Percentiles rank a stretch among this genome's conserved stretches.
Evolutionary conservation across 2,329 filamentous ascomycete genomes (phyloP).

Genomic region (Tetracladium maxilliforme): DNA sequence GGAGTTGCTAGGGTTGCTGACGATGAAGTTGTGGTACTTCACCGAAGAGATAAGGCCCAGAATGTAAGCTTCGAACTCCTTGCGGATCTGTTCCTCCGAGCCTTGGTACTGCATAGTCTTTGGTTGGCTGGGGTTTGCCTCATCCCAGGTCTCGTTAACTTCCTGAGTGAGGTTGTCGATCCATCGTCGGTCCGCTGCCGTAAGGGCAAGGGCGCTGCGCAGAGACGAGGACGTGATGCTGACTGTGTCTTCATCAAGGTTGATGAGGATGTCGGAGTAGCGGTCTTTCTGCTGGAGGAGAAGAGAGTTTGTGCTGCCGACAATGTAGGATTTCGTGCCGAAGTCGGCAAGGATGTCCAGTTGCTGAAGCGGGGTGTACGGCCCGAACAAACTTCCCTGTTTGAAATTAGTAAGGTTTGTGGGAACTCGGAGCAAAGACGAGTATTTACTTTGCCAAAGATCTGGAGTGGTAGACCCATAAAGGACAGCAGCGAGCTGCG

Average conservation of each 20-base stretch:
- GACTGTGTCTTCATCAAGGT: conserved; percentile 80
- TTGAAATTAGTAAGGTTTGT: conserved; percentile 1
- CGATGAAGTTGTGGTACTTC: conserved; percentile 69
- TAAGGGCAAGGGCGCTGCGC: conserved; percentile 60
- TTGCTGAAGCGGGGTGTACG: conserved; percentile 92
- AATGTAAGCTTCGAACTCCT: conserved; percentile 95
- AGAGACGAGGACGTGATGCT: conserved; percentile 73
- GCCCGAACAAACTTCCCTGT: conserved; percentile 83
- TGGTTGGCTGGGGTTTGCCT: conserved; percentile 74
- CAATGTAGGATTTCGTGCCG: conserved; percentile 92
- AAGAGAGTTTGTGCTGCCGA: conserved; percentile 91
- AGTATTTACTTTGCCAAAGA: conserved; percentile 67
- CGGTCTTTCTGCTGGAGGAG: conserved; percentile 87
- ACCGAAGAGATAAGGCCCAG: conserved; percentile 75
- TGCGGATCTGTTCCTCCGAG: conserved; percentile 91
- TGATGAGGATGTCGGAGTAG: conserved; percentile 92
- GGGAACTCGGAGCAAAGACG: not conserved
- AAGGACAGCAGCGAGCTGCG: conserved; percentile 79
- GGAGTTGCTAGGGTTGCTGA: conserved; percentile 36
- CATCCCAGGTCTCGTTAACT: conserved; percentile 94
- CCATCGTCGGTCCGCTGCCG: conserved; percentile 82
- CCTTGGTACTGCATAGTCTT: conserved; percentile 91
- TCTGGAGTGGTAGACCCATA: conserved; percentile 86
- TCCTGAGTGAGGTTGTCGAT: conserved; percentile 91
- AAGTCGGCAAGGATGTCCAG: conserved; percentile 87